Base-by-base conservation (phyloP, 306 rosid genomes). In the Sicyos baderoa region DNA sequence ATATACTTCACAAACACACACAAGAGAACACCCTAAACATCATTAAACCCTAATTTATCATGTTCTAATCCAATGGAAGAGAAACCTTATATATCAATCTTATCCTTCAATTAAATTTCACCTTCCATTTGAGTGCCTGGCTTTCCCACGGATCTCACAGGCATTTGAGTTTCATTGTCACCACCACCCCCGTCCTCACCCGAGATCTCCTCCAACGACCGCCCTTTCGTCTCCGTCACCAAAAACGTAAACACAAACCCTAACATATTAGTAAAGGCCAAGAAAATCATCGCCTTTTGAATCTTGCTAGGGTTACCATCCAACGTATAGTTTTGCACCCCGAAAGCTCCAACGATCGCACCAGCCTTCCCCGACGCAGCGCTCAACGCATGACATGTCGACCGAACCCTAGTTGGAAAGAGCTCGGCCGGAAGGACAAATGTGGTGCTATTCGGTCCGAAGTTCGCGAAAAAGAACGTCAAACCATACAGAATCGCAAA, bases 361-460 rank as follows among this genome's bases (percentile, higher is more conserved):
- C 90, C 97, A 0, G 92, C 92, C 70, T 90, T 90, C 56, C 95
- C 89, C 0, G 90, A 78, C 0, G 95, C 92, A 0, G 89, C 91
- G 9, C 95, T 91, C 0, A 91, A 9, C 0, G 91, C 97, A 5
- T 88, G 97, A 6, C 95, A 91, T 0, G 97, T 82, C 19, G 93
- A 83, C 62, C 97, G 78, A 11, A 88, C 76, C 19, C 93, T 55
- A 0, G 93, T 91, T 0, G 95, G 97, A 54, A 91, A 91, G 13
- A 91, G 72, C 88, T 91, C 89, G 0, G 92, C 95, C 0, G 88
- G 97, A 6, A 91, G 82, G 42, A 91, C 92, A 1, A 91, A 91
- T 0, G 92, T 91, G 0, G 95, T 91, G 51, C 92, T 88, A 61
- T 88, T 88, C 0, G 93, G 97, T 0, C 97, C 91, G 9, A 88